Conservation (phyloP, 1,284 basidiomycete species). For the Ustilago sp. region DNA sequence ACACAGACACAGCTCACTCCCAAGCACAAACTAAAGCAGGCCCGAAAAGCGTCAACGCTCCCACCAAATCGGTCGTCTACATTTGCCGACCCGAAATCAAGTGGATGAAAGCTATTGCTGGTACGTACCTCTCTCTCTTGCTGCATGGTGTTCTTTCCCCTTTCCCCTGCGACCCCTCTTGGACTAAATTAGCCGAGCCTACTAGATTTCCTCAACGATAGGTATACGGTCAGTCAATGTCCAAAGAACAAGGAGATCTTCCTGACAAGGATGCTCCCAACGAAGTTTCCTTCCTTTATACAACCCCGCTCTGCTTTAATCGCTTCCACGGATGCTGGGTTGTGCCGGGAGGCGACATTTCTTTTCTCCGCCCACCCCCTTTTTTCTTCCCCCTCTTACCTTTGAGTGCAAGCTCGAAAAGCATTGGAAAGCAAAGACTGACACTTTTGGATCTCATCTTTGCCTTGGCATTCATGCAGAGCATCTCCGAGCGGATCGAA, state of each 20-base stretch:
- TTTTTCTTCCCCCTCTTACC: slow-evolving; percentile 4
- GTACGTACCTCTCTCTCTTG: slow-evolving; percentile 72
- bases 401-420: background rate
- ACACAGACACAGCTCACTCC: slow-evolving; percentile 21
- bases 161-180: background rate
- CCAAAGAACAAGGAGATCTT: slow-evolving; percentile 58
- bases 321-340: slow-evolving; percentile 45
- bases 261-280: slow-evolving; percentile 59
- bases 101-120: slow-evolving; percentile 88
- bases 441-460: slow-evolving; percentile 11
- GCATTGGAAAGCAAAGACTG: background rate
- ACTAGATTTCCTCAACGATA: slow-evolving; percentile 51
- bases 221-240: slow-evolving; percentile 62
- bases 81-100: slow-evolving; percentile 88
- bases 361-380: slow-evolving; percentile 5
- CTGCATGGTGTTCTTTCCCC: background rate
- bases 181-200: slow-evolving; percentile 60
- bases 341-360: slow-evolving; percentile 57
- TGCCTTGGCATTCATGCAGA: slow-evolving; percentile 73
- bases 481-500: slow-evolving; percentile 76
- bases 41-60: slow-evolving; percentile 73
- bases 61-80: slow-evolving; percentile 91
- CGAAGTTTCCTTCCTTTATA: slow-evolving; percentile 52
- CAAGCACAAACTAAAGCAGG: slow-evolving; percentile 27
- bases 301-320: slow-evolving; percentile 45